These are phyloP conservation scores for Pythium biforme DNA, from an alignment of 352 stramenopile genomes.

Conservation along the genomic window DNA sequence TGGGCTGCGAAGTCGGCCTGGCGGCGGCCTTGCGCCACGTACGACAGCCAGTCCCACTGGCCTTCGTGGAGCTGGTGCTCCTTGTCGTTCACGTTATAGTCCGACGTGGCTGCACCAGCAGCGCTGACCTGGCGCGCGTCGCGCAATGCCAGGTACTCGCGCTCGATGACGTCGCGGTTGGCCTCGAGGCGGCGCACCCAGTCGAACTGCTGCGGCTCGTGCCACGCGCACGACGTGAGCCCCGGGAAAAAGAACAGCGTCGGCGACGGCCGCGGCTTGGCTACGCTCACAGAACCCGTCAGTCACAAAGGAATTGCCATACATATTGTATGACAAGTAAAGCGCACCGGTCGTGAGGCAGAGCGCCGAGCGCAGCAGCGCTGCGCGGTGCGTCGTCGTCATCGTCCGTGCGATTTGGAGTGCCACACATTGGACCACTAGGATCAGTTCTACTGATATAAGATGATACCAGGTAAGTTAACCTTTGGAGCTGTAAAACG, in stretches of 20 bases:
- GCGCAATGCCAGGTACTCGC: constrained; percentile 58
- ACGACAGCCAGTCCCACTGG: constrained; percentile 94
- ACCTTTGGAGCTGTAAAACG: no score
- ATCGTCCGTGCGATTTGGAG: no score
- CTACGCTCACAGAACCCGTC: constrained; percentile 18
- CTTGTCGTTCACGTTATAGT: constrained; percentile 72
- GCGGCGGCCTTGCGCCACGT: constrained; percentile 69
- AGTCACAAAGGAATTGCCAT: no score
- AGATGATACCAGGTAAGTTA: no score
- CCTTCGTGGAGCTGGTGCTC: constrained; percentile 79
- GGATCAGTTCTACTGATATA: no score
- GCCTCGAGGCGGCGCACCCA: constrained; percentile 55
- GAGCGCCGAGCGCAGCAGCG: constrained; percentile 68
- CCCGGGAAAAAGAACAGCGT: constrained; percentile 83
- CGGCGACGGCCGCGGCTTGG: constrained; percentile 71
- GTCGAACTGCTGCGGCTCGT: constrained; percentile 54
- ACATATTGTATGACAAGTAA: no score
- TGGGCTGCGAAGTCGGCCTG: constrained; percentile 61
- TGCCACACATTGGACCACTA: no score
- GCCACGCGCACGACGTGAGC: constrained; percentile 61
- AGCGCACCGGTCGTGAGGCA: constrained; percentile 70
- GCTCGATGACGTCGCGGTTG: constrained; percentile 56
- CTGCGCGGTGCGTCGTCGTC: constrained; percentile 46
- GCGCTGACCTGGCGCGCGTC: constrained; percentile 26
- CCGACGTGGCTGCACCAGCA: constrained; percentile 24